Conservation (phyloP, 179 eudicot genomes). For the Drosera spatulata region DNA sequence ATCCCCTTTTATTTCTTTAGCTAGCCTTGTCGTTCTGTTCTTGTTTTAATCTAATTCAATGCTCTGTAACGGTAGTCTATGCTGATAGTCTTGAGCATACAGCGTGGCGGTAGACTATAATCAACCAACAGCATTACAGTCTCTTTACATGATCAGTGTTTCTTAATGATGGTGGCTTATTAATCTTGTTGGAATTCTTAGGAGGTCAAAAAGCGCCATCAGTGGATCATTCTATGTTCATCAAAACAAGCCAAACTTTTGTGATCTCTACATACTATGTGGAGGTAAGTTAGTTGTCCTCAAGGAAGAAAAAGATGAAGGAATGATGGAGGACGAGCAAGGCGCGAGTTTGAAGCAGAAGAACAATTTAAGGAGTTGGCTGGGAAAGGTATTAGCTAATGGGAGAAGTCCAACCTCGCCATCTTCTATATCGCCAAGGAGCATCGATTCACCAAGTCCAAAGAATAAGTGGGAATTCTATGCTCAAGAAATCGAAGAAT, state of each 20-base stretch:
- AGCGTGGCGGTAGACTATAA: too few species aligned
- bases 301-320: slow-evolving; percentile 44
- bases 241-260: slow-evolving; percentile 53
- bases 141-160: too few species aligned
- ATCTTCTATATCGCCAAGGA: slow-evolving; percentile 14
- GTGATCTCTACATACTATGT: slow-evolving; percentile 43
- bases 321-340: slow-evolving; percentile 37
- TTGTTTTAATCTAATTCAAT: too few species aligned
- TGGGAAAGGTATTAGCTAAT: slow-evolving; percentile 28
- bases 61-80: too few species aligned
- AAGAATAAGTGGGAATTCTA: slow-evolving; percentile 35
- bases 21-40: too few species aligned
- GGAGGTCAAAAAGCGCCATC: slow-evolving; percentile 43
- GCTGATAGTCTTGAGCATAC: too few species aligned
- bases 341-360: slow-evolving; percentile 43
- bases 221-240: slow-evolving; percentile 38
- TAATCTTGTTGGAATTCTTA: neutral
- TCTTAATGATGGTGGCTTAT: neutral
- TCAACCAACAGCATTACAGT: too few species aligned
- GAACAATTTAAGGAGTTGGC: slow-evolving; percentile 38
- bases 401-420: slow-evolving; percentile 11
- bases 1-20: neutral
- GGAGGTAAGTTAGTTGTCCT: slow-evolving; percentile 46
- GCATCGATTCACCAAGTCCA: slow-evolving; percentile 17
- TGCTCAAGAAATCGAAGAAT: slow-evolving; percentile 53